A percentile compares a stretch with the other conserved stretches of the same genome.
phyloP scores from a whole-genome alignment of 768 basidiomycete genomes.

The Termitomyces sp. region DNA sequence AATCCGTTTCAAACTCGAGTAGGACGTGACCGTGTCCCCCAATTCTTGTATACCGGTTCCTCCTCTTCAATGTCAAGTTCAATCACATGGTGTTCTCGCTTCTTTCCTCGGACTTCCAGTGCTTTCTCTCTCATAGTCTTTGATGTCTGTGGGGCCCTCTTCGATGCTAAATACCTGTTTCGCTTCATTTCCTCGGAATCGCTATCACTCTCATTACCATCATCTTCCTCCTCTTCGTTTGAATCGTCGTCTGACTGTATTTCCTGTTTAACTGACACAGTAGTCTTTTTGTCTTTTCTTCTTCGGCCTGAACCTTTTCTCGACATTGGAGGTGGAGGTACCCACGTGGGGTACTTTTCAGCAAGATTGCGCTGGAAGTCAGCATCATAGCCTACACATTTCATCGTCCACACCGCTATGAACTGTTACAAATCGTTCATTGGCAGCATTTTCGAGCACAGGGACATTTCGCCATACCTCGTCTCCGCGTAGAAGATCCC shows the following conservation, averaged over 20 bases:
- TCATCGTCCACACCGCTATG: slow-evolving; percentile 32
- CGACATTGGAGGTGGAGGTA: slow-evolving; percentile 1
- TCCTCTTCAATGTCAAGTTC: background rate
- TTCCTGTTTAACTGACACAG: no score
- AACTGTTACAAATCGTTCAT: slow-evolving; percentile 11
- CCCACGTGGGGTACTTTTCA: slow-evolving; percentile 17
- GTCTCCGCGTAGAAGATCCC: slow-evolving; percentile 23
- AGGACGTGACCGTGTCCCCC: background rate
- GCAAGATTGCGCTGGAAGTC: slow-evolving; percentile 28
- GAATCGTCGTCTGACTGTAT: background rate
- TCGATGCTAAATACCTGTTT: background rate
- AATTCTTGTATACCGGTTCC: background rate
- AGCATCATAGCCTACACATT: slow-evolving; percentile 35
- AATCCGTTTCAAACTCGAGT: background rate
- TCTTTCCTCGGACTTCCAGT: background rate
- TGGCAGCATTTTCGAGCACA: background rate
- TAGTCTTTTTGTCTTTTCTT: background rate
- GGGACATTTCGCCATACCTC: slow-evolving; percentile 20
- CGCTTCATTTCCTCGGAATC: background rate
- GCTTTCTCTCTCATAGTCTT: background rate
- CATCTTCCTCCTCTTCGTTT: background rate
- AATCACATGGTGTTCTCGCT: background rate
- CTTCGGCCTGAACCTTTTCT: background rate
- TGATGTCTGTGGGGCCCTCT: background rate
- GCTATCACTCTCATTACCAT: background rate